Conservation (phyloP, 2,329 filamentous ascomycete species). For the Colletotrichum spinosum region DNA sequence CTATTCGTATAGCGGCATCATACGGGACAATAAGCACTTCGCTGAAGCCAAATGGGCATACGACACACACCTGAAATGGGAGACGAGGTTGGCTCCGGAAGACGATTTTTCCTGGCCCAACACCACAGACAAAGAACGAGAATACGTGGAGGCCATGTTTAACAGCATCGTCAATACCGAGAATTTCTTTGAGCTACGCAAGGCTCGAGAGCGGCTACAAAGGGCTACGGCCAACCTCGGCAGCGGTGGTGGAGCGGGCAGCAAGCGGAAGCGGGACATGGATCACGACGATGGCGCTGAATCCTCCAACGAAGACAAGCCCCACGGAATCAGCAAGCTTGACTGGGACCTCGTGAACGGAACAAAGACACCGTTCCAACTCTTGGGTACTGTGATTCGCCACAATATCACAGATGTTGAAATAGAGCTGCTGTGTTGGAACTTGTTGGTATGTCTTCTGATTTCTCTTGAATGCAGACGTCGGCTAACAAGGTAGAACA, state of each 20-base stretch:
- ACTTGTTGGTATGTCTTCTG: constrained; percentile 6
- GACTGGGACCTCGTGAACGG: constrained; percentile 12
- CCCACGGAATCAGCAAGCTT: constrained; percentile 14
- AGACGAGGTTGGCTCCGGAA: not conserved
- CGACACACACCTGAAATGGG: constrained; percentile 1
- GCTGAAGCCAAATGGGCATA: constrained; percentile 3
- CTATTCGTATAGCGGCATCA: not conserved
- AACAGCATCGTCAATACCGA: not conserved
- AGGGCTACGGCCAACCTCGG: not conserved
- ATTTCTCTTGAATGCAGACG: too few relatives aligned
- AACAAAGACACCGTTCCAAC: not conserved
- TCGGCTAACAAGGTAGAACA: too few relatives aligned
- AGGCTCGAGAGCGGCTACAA: constrained; percentile 5
- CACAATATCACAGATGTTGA: constrained; percentile 3
- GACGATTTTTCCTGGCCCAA: constrained; percentile 6
- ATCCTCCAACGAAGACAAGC: not conserved
- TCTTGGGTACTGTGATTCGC: not conserved
- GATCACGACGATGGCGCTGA: not conserved
- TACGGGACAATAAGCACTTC: constrained; percentile 3
- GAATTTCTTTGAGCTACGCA: constrained; percentile 17
- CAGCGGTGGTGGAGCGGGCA: not conserved
- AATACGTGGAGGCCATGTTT: not conserved
- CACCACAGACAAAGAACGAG: not conserved
- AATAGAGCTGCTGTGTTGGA: constrained; percentile 23
- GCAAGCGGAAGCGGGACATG: not conserved